Evolutionary conservation across 805 yeast genomes (phyloP).

Genomic region (Metschnikowia matae): DNA sequence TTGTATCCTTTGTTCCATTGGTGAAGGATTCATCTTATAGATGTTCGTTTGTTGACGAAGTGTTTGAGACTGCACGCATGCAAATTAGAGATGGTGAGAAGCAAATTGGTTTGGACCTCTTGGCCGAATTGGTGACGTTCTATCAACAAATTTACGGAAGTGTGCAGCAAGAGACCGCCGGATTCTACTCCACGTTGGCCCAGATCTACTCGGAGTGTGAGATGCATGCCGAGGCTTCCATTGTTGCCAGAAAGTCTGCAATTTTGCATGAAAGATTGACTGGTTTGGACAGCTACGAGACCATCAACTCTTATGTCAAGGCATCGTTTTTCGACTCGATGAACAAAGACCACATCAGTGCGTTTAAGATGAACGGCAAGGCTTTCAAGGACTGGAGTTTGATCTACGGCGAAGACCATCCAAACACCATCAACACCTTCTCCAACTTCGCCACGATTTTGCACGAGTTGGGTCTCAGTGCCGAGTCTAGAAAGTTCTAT

Average conservation of each 20-base stretch:
- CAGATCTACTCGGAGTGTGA: constrained; percentile 61
- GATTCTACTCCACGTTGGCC: constrained; percentile 61
- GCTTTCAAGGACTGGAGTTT: constrained; percentile 56
- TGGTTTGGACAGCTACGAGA: constrained; percentile 79
- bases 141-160: constrained; percentile 82
- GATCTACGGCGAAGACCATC: constrained; percentile 62
- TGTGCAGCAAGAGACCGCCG: constrained; percentile 75
- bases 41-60: constrained; percentile 68
- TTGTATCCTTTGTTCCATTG: constrained; percentile 68
- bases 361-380: constrained; percentile 59
- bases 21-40: constrained; percentile 66
- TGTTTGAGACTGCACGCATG: constrained; percentile 59
- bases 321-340: constrained; percentile 68
- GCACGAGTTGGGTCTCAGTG: constrained; percentile 46
- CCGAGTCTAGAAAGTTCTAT: constrained; percentile 51
- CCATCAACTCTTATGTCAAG: constrained; percentile 67
- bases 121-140: constrained; percentile 66
- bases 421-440: constrained; percentile 62
- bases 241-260: constrained; percentile 62
- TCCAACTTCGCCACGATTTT: constrained; percentile 59
- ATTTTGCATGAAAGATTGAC: constrained; percentile 71
- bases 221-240: constrained; percentile 54
- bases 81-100: constrained; percentile 39
- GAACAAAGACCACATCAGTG: constrained; percentile 53
- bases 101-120: constrained; percentile 57